Evolutionary conservation across 345 rosid genomes (phyloP), one percentile per base, ranked within the genome.

Genomic region (Salix exigua): DNA sequence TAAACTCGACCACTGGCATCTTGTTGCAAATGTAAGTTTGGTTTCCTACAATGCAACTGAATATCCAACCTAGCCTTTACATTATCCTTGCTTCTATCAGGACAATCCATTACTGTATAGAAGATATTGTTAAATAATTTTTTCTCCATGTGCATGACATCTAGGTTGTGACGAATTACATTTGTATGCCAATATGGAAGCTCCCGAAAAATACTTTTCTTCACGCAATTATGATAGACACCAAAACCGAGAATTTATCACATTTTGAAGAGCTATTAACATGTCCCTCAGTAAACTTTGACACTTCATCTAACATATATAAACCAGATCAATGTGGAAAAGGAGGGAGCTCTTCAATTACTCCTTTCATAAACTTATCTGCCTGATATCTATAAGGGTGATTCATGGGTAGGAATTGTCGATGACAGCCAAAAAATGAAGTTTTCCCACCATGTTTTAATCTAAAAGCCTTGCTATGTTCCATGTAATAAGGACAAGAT

Each of bases 141-240:
- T n/a, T 65, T 73, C 28, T 38, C 77, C 16, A 63, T 62, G 26
- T 58, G 35, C 67, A 72, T 72, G 1, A 35, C 67, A 72, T 72
- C n/a, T 6, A 72, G 51, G 9, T 72, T 58, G 35, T 72, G 73
- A 7, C 44, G 7, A 0, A 76, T 16, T 2, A 76, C 11, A 16
- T 53, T 53, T 21, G 3, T 12, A 23, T 68, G 10, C 79, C 58
- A 68, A 68, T 68, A 68, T 0, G 55, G 67, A 26, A 58, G 7
- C 16, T 53, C 7, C 4, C 3, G 68, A 35, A 55, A 76, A 51
- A 53, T 55, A 21, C 66, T 68, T 30, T 28, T 35, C 8, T 68
- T 68, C 9, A 11, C 37, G 68, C 42, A 65, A 63, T 65, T 33
- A 28, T 44, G 23, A 2, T 5, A 2, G 18, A 26, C 31, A 9